Evolutionary conservation across 2,329 filamentous ascomycete genomes (phyloP).

Genomic region (Davidsoniella eucalypti): DNA sequence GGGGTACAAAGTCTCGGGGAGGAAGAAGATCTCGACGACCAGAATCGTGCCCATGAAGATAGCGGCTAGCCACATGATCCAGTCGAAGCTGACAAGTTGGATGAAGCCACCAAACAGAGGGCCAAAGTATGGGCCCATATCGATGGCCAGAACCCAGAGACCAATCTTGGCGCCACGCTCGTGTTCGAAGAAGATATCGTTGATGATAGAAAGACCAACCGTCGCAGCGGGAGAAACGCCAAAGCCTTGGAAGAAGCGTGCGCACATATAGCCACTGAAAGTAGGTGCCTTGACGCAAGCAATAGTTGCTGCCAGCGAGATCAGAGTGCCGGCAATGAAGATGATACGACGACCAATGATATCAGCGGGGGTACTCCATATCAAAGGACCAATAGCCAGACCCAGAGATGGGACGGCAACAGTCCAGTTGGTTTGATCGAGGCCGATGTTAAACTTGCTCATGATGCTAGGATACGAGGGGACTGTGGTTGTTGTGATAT

Average conservation of each 20-base stretch:
- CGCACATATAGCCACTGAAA: conserved; percentile 38
- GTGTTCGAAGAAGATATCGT: conserved; percentile 39
- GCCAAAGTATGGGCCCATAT: conserved; percentile 32
- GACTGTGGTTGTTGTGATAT: conserved; percentile 39
- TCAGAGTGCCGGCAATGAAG: conserved; percentile 26
- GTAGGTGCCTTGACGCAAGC: conserved; percentile 21
- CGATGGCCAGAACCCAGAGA: conserved; percentile 39
- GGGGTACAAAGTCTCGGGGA: conserved; percentile 41
- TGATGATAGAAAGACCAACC: conserved; percentile 37
- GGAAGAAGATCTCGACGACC: conserved; percentile 29
- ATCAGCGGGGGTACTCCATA: conserved; percentile 31
- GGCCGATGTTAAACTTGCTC: conserved; percentile 26
- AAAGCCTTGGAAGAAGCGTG: conserved; percentile 40
- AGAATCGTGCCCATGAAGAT: conserved; percentile 34
- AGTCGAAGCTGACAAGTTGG: conserved; percentile 27
- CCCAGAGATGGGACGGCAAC: conserved; percentile 35
- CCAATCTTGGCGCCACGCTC: conserved; percentile 38
- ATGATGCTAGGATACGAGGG: conserved; percentile 35
- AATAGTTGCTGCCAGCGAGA: conserved; percentile 20
- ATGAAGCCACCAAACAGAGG: conserved; percentile 32
- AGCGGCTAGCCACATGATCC: conserved; percentile 38
- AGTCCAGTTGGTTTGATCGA: conserved; percentile 36
- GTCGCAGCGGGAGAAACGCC: conserved; percentile 36
- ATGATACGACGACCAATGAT: conserved; percentile 35
- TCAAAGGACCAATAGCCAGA: conserved; percentile 31